These are phyloP conservation scores for Leccinum olivaceopallidum DNA, from an alignment of 768 basidiomycete genomes.

Conservation along the genomic window DNA sequence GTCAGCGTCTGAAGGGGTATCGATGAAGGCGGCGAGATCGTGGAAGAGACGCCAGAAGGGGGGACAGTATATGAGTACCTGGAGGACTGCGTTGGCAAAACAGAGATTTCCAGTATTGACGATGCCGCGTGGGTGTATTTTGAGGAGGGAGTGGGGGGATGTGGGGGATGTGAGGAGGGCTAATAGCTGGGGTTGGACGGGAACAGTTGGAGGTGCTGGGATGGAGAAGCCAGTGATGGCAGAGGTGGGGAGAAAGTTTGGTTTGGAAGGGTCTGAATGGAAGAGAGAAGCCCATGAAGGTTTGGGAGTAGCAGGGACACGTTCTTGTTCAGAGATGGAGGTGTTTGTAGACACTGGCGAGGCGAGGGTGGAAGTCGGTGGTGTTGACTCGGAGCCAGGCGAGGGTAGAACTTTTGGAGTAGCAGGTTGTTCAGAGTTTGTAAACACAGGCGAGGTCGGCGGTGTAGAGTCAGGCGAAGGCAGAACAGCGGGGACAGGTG, in stretches of 20 bases:
- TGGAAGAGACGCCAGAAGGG: conserved; percentile 81
- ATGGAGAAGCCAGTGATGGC: conserved; percentile 75
- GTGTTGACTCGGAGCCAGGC: conserved; percentile 4
- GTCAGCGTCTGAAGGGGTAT: conserved; percentile 28
- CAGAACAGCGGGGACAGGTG: too few species aligned
- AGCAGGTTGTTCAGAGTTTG: too few species aligned
- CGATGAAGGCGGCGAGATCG: conserved; percentile 61
- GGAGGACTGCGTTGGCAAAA: conserved; percentile 93
- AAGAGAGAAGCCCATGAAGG: conserved; percentile 74
- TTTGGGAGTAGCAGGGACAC: conserved; percentile 44
- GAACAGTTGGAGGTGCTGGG: conserved; percentile 46
- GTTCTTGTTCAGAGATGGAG: conserved; percentile 42
- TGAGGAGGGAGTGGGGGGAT: conserved; percentile 21
- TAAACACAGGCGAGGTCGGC: too few species aligned
- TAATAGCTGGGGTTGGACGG: conserved; percentile 46
- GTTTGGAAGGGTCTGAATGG: conserved; percentile 43
- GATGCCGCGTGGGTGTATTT: conserved; percentile 73
- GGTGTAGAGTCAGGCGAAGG: too few species aligned
- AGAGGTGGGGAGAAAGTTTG: conserved; percentile 63
- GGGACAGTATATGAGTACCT: conserved; percentile 86
- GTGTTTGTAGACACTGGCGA: conserved; percentile 65
- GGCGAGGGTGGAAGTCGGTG: conserved; percentile 49
- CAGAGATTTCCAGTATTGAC: conserved; percentile 98
- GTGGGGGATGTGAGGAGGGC: conserved; percentile 50
- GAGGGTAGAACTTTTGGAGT: too few species aligned